Evolutionary conservation across 768 basidiomycete species (phyloP).

Genomic region (Pisolithus albus): DNA sequence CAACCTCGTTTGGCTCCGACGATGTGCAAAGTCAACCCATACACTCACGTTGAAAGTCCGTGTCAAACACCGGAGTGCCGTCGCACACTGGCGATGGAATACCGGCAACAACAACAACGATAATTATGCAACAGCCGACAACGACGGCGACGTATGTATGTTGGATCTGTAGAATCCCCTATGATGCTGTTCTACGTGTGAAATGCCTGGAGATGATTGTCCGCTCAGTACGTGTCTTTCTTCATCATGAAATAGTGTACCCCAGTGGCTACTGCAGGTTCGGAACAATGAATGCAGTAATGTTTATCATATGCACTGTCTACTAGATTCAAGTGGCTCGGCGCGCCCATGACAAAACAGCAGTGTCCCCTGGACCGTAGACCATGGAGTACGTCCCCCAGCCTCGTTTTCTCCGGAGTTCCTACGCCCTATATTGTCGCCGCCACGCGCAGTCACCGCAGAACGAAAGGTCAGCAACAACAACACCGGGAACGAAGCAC

Average conservation of each 20-base stretch:
- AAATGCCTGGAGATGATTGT: slow-evolving; percentile 94
- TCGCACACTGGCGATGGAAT: slow-evolving; percentile 89
- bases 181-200: slow-evolving; percentile 92
- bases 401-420: no score
- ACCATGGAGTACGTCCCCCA: slow-evolving; percentile 67
- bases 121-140: slow-evolving; percentile 14
- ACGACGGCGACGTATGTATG: slow-evolving; percentile 61
- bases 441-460: slow-evolving; percentile 38
- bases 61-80: slow-evolving; percentile 80
- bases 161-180: slow-evolving; percentile 84
- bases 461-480: slow-evolving; percentile 39
- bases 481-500: background rate
- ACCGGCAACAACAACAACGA: slow-evolving; percentile 26
- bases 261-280: slow-evolving; percentile 3
- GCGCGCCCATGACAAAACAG: slow-evolving; percentile 80
- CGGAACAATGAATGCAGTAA: slow-evolving; percentile 50
- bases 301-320: slow-evolving; percentile 97
- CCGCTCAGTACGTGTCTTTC: slow-evolving; percentile 61
- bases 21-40: background rate
- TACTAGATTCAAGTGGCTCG: slow-evolving; percentile 96
- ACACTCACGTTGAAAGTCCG: slow-evolving; percentile 60
- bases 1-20: background rate
- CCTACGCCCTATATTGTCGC: no score
- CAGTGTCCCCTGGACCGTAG: slow-evolving; percentile 97
- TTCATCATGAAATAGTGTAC: background rate